Conservation (phyloP, 257 asterid genomes). For the Solanum virginianum region DNA sequence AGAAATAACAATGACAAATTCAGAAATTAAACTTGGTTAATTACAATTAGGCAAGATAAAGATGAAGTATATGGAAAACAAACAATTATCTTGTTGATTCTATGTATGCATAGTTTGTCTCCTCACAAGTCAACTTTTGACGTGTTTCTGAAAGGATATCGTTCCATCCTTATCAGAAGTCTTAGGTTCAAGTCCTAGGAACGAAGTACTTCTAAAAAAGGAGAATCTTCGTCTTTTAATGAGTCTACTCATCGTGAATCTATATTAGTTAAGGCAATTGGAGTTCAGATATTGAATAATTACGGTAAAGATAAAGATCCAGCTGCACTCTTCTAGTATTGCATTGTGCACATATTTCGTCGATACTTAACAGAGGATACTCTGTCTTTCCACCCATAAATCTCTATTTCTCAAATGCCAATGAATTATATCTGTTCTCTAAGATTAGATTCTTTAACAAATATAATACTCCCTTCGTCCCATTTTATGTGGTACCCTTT, state of each 20-base stretch:
- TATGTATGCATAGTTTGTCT: neutral
- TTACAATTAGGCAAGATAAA: neutral
- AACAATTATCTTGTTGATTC: neutral
- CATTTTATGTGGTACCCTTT: too few species aligned
- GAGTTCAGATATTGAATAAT: neutral
- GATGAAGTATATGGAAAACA: neutral
- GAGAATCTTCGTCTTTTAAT: too few species aligned
- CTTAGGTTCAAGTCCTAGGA: too few species aligned
- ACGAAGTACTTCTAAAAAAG: too few species aligned
- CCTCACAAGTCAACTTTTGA: neutral
- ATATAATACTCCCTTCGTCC: too few species aligned
- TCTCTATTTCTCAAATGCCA: neutral
- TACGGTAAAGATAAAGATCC: too few species aligned
- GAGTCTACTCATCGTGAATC: neutral
- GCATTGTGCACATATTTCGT: neutral
- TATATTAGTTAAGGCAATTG: neutral
- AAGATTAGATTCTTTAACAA: too few species aligned
- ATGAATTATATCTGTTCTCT: too few species aligned
- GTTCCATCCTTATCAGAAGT: neutral
- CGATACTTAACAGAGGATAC: neutral
- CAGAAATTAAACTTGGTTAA: neutral
- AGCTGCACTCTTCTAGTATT: neutral
- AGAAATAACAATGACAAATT: neutral
- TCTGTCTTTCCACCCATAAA: neutral
- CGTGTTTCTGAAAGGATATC: neutral